Evolutionary conservation across 192 early-diverging fungal genomes (phyloP), one percentile per base, ranked within the genome.

Genomic region (Coemansia sp.): DNA sequence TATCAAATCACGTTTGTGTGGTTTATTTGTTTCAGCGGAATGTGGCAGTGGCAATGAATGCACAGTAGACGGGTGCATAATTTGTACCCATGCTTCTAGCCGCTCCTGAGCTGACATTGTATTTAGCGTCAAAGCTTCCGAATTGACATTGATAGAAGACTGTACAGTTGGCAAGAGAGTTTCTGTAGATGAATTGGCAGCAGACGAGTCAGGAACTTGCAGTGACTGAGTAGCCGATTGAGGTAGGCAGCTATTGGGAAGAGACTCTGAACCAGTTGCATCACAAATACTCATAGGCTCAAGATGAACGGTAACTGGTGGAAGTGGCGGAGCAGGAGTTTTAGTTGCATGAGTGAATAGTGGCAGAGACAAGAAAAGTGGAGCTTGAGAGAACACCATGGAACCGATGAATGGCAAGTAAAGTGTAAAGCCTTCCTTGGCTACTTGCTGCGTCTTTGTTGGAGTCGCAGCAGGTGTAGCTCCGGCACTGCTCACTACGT

Each of bases 211-310:
- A 53, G 17, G 23, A 9, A 23, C 4, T 25, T 55, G 27, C 15
- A 23, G 14, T 8, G 23, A 45, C 2, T 17, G 67, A 27, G 55
- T 27, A 25, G 6, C 36, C 12, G 44, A 64, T 11, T 62, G 50
- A 17, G 72, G 41, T 4, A 44, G 7, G 23, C 76, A 78, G 42
- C 59, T 38, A 9, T 44, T 51, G n/a, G 77, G 77, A 12, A 51
- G 38, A 29, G 62, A 50, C 31, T 70, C 66, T 2, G 64, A 32
- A 1, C 59, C 70, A 0, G 34, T 29, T 8, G 72, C 72, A 46
- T 80, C 77, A 36, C 77, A 80, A 5, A 80, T 68, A 19, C 32
- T 45, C 68, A 80, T 44, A 0, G 45, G 23, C 0, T 32, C 23
- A 8, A 79, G 39, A 4, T 51, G 34, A 31, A 74, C 63, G 39